Percentiles rank a stretch among this genome's conserved stretches.
Conservation (phyloP, 306 rosid genomes). For the Cicer pinnatifidum region DNA sequence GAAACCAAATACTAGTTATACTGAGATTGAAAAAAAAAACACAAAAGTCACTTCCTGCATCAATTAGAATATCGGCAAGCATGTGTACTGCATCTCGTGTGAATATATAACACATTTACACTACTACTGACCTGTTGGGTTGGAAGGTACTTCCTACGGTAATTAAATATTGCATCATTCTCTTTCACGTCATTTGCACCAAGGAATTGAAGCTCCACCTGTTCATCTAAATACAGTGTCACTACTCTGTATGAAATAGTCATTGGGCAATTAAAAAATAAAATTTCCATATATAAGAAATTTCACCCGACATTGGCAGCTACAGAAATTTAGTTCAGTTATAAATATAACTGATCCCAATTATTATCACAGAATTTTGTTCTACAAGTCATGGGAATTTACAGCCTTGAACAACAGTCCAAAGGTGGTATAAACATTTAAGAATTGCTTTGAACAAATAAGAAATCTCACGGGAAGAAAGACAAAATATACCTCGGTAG, state of each 20-base stretch:
- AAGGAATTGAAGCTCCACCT: conserved; percentile 83
- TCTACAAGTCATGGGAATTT: neutral
- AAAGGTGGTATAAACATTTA: neutral
- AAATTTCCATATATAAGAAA: neutral
- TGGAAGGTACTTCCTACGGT: conserved; percentile 94
- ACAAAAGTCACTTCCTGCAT: conserved; percentile 27
- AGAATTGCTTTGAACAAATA: conserved; percentile 40
- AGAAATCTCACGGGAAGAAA: conserved; percentile 19
- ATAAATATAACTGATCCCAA: neutral
- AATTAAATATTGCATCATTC: conserved; percentile 95
- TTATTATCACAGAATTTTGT: conserved; percentile 33
- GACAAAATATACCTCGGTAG: conserved; percentile 73
- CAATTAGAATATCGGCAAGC: conserved; percentile 10
- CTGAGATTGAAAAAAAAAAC: neutral
- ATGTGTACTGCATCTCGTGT: neutral
- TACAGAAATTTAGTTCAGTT: conserved; percentile 2
- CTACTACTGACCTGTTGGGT: conserved; percentile 79
- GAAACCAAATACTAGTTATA: conserved; percentile 9
- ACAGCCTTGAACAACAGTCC: conserved; percentile 5
- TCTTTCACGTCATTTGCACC: conserved; percentile 68
- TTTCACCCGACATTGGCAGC: neutral
- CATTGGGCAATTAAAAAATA: conserved; percentile 18
- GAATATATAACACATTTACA: conserved; percentile 20
- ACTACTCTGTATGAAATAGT: conserved; percentile 34
- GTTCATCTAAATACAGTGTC: conserved; percentile 45